These are phyloP conservation scores for Bipolaris bicolor DNA, from an alignment of 2,329 filamentous ascomycete species.

Conservation along the genomic window DNA sequence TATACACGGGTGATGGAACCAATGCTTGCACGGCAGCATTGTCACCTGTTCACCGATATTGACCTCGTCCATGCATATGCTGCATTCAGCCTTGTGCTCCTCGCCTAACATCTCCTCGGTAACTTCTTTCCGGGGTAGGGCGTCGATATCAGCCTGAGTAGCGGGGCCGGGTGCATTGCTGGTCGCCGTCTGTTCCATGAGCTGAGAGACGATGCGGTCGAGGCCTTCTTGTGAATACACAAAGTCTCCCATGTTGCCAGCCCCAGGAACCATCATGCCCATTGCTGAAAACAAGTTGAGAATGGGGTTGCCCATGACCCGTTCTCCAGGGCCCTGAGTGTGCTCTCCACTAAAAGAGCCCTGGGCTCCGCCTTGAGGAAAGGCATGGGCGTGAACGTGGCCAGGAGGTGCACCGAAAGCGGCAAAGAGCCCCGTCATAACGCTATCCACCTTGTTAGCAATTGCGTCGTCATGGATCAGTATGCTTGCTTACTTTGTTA, in stretches of 20 bases:
- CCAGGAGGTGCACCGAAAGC: constrained; percentile 40
- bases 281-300: constrained; percentile 52
- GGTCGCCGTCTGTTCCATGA: constrained; percentile 82
- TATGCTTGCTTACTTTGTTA: constrained; percentile 53
- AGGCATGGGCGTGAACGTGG: constrained; percentile 18
- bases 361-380: constrained; percentile 12
- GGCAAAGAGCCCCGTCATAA: constrained; percentile 43
- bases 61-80: constrained; percentile 92
- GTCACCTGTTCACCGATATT: constrained; percentile 74
- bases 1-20: constrained; percentile 88
- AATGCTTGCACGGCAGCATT: constrained; percentile 85
- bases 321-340: constrained; percentile 11
- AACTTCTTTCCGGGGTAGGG: constrained; percentile 73
- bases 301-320: constrained; percentile 45
- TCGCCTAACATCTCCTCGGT: constrained; percentile 71
- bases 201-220: constrained; percentile 82
- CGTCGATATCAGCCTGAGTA: constrained; percentile 72
- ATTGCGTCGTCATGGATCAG: constrained; percentile 16
- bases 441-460: constrained; percentile 32
- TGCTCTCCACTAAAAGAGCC: constrained; percentile 18
- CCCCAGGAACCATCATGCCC: constrained; percentile 37
- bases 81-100: constrained; percentile 78
- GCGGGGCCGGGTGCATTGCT: constrained; percentile 85
- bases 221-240: constrained; percentile 91
- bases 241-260: constrained; percentile 70